These are phyloP conservation scores for Lentinula edodes DNA, from an alignment of 768 basidiomycete genomes.

Conservation along the genomic window DNA sequence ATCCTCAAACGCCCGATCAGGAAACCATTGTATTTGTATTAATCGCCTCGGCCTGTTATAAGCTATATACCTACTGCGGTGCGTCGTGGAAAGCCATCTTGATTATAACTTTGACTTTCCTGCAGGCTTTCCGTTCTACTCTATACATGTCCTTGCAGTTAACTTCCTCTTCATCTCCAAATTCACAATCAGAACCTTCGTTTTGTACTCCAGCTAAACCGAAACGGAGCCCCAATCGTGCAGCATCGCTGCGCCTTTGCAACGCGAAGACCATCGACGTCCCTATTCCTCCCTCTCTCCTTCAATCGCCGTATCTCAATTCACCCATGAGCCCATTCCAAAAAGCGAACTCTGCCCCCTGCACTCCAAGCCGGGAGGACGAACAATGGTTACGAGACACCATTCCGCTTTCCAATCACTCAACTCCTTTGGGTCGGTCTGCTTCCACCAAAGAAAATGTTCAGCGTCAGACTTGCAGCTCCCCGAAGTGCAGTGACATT, in stretches of 20 bases:
- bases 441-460: not conserved
- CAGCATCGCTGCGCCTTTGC: not conserved
- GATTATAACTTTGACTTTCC: not conserved
- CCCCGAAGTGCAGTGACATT: not conserved
- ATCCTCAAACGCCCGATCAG: not conserved
- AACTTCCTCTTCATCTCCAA: not conserved
- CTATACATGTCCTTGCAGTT: not conserved
- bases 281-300: constrained; percentile 57
- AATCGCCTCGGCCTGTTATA: not conserved
- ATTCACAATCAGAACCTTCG: not conserved
- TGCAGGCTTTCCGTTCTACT: not conserved
- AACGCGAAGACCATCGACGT: constrained; percentile 21
- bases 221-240: not conserved
- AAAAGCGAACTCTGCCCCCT: constrained; percentile 25
- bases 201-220: not conserved
- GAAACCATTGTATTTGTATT: not conserved
- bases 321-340: constrained; percentile 43
- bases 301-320: constrained; percentile 48
- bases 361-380: constrained; percentile 42
- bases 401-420: constrained; percentile 32
- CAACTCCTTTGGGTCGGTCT: not conserved
- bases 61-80: not conserved
- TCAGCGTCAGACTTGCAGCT: not conserved
- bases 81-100: not conserved
- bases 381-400: constrained; percentile 64